Percentiles rank a stretch among this genome's conserved stretches.
These are phyloP conservation scores for Vigna trinervia DNA, from an alignment of 306 rosid genomes.

Conservation along the genomic window DNA sequence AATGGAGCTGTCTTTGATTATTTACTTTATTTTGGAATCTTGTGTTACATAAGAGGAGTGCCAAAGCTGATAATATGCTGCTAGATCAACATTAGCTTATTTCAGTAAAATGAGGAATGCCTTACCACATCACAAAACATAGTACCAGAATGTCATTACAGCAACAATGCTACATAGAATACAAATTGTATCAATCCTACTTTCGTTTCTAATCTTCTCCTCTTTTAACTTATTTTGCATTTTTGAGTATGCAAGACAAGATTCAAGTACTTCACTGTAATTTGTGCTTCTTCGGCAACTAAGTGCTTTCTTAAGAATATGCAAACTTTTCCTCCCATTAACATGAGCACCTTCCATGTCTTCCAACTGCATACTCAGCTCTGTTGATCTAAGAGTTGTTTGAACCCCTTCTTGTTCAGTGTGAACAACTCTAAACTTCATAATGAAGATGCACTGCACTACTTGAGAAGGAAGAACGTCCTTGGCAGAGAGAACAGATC, in stretches of 20 bases:
- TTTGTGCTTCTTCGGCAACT: conserved; percentile 78
- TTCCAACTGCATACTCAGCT: conserved; percentile 89
- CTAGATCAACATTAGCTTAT: conserved; percentile 38
- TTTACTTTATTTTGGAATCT: conserved; percentile 38
- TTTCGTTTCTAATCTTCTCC: conserved; percentile 86
- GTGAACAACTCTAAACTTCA: conserved; percentile 75
- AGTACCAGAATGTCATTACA: conserved; percentile 55
- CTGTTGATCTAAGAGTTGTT: conserved; percentile 71
- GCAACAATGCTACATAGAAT: conserved; percentile 54
- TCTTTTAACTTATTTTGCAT: conserved; percentile 80
- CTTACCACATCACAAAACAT: conserved; percentile 53
- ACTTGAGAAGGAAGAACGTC: conserved; percentile 83
- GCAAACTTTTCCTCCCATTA: conserved; percentile 83
- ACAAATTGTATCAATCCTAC: conserved; percentile 62
- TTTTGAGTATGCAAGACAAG: conserved; percentile 72
- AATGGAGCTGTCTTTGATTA: conserved; percentile 5
- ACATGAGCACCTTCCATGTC: conserved; percentile 89
- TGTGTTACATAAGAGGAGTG: conserved; percentile 41
- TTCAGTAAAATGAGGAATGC: conserved; percentile 36
- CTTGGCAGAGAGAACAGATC: conserved; percentile 79
- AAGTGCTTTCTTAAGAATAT: conserved; percentile 78
- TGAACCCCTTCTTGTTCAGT: conserved; percentile 64
- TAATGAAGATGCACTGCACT: conserved; percentile 80
- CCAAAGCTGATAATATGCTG: conserved; percentile 34
- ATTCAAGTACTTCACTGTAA: conserved; percentile 72